Evolutionary conservation across 2,329 filamentous ascomycete species (phyloP).

Genomic region (Amesomyces nigricolor): DNA sequence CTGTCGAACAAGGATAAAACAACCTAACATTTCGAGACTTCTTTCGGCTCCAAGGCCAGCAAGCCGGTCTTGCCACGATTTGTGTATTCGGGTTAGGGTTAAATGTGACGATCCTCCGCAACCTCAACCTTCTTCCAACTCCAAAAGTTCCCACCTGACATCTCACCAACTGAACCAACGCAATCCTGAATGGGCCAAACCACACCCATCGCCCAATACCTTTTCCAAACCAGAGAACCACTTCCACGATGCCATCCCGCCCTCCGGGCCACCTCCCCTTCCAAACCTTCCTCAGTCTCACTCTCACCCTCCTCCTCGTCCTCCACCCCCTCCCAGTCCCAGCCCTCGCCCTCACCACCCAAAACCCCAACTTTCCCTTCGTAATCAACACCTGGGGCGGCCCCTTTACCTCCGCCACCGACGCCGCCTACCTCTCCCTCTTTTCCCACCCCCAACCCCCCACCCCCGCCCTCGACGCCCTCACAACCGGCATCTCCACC

Average conservation of each 20-base stretch:
- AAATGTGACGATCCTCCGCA: too few relatives aligned
- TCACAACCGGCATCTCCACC: constrained; percentile 45
- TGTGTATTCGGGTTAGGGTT: too few relatives aligned
- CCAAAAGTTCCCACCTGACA: too few relatives aligned
- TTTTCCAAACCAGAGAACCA: too few relatives aligned
- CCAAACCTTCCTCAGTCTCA: not conserved
- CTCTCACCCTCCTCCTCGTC: not conserved
- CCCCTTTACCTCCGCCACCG: constrained; percentile 46
- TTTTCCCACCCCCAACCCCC: constrained; percentile 18
- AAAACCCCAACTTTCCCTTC: constrained; percentile 40
- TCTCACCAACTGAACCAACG: too few relatives aligned
- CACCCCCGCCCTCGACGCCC: constrained; percentile 44
- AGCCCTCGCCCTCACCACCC: constrained; percentile 1
- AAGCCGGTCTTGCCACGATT: too few relatives aligned
- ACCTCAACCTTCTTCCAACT: too few relatives aligned
- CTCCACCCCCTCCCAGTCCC: not conserved
- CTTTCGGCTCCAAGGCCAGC: too few relatives aligned
- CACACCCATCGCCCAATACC: too few relatives aligned
- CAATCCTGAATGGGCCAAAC: too few relatives aligned
- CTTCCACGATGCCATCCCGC: not conserved
- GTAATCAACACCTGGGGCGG: constrained; percentile 53
- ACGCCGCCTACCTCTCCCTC: constrained; percentile 39
- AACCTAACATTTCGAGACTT: too few relatives aligned
- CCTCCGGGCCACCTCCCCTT: not conserved
- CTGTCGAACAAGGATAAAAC: too few relatives aligned